These are phyloP conservation scores for Cetraspora pellucida DNA, from an alignment of 192 early-diverging fungal species.

Conservation along the genomic window DNA sequence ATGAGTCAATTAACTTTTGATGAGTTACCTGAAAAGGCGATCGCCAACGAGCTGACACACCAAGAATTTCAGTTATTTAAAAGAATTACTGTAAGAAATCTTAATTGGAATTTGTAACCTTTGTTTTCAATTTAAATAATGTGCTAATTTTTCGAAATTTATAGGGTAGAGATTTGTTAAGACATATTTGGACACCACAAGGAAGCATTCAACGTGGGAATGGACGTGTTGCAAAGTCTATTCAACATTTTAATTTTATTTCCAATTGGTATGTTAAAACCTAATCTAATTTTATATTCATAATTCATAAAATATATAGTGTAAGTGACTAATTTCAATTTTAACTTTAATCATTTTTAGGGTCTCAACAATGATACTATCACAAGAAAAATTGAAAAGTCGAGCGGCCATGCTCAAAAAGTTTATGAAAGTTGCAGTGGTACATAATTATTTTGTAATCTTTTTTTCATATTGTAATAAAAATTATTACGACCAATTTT, in stretches of 20 bases:
- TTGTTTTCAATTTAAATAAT: too few relatives aligned
- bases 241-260: conserved; percentile 70
- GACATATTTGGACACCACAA: conserved; percentile 25
- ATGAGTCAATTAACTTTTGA: conserved; percentile 49
- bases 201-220: not conserved
- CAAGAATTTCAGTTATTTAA: conserved; percentile 66
- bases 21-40: conserved; percentile 54
- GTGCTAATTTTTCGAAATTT: too few relatives aligned
- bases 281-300: not conserved
- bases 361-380: conserved; percentile 69
- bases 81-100: conserved; percentile 47
- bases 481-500: not conserved
- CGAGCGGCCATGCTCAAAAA: conserved; percentile 67
- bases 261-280: conserved; percentile 66
- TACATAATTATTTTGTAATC: conserved; percentile 22
- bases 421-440: conserved; percentile 71
- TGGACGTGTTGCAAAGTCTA: conserved; percentile 48
- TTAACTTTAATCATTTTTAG: conserved; percentile 76
- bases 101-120: too few relatives aligned
- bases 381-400: conserved; percentile 60
- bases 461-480: not conserved
- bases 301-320: not conserved
- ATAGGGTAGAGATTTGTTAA: conserved; percentile 42
- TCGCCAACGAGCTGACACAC: conserved; percentile 69
- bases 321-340: not conserved